phyloP scores from a whole-genome alignment of 2,329 filamentous ascomycete genomes.

The Botryosphaeria dothidea region DNA sequence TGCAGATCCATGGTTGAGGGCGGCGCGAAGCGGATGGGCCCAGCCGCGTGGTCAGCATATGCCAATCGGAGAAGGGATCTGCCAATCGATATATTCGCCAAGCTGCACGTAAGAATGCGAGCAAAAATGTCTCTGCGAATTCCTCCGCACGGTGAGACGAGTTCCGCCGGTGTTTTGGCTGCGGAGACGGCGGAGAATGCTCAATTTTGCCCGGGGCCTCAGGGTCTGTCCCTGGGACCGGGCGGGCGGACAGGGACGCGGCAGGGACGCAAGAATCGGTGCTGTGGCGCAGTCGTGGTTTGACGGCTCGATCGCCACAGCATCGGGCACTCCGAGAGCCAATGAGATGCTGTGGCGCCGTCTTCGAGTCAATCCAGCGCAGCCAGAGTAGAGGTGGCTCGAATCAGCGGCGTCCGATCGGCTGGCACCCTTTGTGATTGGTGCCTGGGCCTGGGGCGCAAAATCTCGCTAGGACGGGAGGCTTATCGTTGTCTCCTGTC shows the following conservation, averaged over 20 bases:
- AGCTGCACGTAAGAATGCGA: not conserved
- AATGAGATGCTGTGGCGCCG: not conserved
- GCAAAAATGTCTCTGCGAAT: not conserved
- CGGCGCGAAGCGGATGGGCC: not conserved
- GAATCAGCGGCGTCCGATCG: not conserved
- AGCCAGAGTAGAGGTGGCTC: not conserved
- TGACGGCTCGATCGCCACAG: not conserved
- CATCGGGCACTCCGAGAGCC: not conserved
- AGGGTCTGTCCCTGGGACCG: not conserved
- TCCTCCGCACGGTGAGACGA: not conserved
- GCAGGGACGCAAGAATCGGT: not conserved
- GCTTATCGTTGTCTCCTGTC: not conserved
- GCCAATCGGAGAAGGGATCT: not conserved
- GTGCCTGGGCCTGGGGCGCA: not conserved
- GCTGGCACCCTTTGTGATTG: not conserved
- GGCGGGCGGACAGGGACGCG: not conserved
- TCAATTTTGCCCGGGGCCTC: not conserved
- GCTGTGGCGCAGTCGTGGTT: not conserved
- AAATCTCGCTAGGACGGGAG: not conserved
- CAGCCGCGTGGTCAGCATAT: not conserved
- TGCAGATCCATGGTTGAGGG: not conserved
- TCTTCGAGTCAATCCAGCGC: not conserved
- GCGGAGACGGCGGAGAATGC: not conserved
- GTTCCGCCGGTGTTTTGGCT: not conserved
- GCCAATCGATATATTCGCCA: constrained; percentile 3